Evolutionary conservation across 345 rosid species (phyloP).

Genomic region (Microthlaspi erraticum): DNA sequence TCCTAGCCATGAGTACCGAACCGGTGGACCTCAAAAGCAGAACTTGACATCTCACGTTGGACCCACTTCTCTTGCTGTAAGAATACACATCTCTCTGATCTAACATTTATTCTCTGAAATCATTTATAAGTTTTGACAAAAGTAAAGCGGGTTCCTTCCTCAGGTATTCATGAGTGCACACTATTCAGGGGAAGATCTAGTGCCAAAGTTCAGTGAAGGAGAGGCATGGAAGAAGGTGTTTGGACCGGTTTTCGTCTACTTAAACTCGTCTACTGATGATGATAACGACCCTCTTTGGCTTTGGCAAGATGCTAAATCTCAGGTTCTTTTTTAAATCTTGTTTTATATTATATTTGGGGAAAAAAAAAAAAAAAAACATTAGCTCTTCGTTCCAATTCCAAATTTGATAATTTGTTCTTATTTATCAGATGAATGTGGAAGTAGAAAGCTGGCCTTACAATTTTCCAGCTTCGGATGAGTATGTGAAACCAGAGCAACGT

Average conservation of each 20-base stretch:
- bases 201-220: slow-evolving; percentile 58
- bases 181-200: slow-evolving; percentile 80
- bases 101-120: not conserved
- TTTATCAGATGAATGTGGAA: slow-evolving; percentile 65
- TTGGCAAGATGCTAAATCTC: slow-evolving; percentile 89
- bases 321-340: slow-evolving; percentile 54
- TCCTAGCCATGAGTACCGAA: slow-evolving; percentile 81
- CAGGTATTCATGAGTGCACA: slow-evolving; percentile 89
- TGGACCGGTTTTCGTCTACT: slow-evolving; percentile 85
- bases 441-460: slow-evolving; percentile 86
- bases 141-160: not conserved
- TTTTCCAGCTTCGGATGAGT: slow-evolving; percentile 93
- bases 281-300: slow-evolving; percentile 68
- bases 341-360: not conserved
- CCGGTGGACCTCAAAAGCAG: slow-evolving; percentile 86
- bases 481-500: slow-evolving; percentile 65
- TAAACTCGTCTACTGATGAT: slow-evolving; percentile 61
- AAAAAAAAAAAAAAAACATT: not conserved
- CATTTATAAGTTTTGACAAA: not conserved
- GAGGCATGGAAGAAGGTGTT: slow-evolving; percentile 94
- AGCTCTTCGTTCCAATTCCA: not conserved
- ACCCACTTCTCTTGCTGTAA: slow-evolving; percentile 80
- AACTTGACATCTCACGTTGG: slow-evolving; percentile 92
- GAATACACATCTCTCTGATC: not conserved
- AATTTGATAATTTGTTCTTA: not conserved